These are phyloP conservation scores for Penicillium psychrosexuale DNA, from an alignment of 2,329 filamentous ascomycete genomes.

Conservation along the genomic window DNA sequence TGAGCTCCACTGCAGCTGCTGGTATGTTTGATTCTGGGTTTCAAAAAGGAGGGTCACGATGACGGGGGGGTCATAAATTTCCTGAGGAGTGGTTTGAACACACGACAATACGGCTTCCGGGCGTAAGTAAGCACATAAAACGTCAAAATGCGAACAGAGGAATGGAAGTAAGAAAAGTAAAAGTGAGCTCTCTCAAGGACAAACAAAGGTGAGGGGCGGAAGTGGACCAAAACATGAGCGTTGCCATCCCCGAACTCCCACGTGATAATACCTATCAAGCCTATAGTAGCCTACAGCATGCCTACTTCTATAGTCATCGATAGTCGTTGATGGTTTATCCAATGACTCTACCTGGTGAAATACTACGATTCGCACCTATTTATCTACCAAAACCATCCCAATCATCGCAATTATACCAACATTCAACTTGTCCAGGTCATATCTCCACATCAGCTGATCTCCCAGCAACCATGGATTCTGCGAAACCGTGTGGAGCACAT, in stretches of 20 bases:
- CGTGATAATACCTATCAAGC: slow-evolving; percentile 19
- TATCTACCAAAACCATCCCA: background rate
- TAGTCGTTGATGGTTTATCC: background rate
- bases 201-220: slow-evolving; percentile 18
- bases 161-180: background rate
- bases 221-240: slow-evolving; percentile 24
- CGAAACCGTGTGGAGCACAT: slow-evolving; percentile 11
- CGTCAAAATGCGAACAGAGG: background rate
- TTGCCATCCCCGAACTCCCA: slow-evolving; percentile 16
- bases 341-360: background rate
- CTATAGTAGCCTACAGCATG: background rate
- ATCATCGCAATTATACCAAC: background rate
- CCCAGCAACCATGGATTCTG: slow-evolving; percentile 20
- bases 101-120: background rate
- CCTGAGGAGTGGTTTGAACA: background rate
- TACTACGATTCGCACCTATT: background rate
- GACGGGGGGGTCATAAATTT: background rate
- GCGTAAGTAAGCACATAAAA: background rate
- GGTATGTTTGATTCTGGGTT: slow-evolving; percentile 17
- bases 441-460: slow-evolving; percentile 19
- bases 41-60: slow-evolving; percentile 11
- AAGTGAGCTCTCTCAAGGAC: slow-evolving; percentile 12
- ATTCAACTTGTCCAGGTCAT: background rate
- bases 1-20: slow-evolving; percentile 24
- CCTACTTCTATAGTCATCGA: slow-evolving; percentile 3